Percentiles rank a stretch among this genome's conserved stretches.
phyloP scores from a whole-genome alignment of 2,329 filamentous ascomycete species.

The Pseudocercospora cruenta region DNA sequence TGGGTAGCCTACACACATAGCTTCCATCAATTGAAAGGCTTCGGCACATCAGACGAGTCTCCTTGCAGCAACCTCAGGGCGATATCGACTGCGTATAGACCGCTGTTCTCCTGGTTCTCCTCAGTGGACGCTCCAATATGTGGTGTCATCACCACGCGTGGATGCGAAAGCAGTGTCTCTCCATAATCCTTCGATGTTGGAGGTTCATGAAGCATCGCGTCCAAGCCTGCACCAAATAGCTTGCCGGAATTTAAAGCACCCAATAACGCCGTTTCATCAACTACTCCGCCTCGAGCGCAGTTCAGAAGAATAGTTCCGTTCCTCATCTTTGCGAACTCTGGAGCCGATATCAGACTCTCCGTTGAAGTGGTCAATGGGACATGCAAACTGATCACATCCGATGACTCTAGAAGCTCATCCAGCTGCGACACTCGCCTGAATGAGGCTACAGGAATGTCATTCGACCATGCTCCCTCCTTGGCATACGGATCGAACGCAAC shows the following conservation, averaged over 20 bases:
- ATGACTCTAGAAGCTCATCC: conserved; percentile 37
- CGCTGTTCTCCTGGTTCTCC: conserved; percentile 43
- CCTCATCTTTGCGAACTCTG: conserved; percentile 37
- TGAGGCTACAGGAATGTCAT: conserved; percentile 8
- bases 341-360: conserved; percentile 36
- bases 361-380: conserved; percentile 39
- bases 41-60: not conserved
- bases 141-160: conserved; percentile 46
- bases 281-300: conserved; percentile 40
- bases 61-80: conserved; percentile 22
- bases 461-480: conserved; percentile 31
- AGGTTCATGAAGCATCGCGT: conserved; percentile 38
- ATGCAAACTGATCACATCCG: conserved; percentile 43
- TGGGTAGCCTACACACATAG: too few species aligned
- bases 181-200: conserved; percentile 35
- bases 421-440: conserved; percentile 35
- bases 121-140: conserved; percentile 53
- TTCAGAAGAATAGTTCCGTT: conserved; percentile 39
- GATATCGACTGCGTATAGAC: conserved; percentile 42
- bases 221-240: conserved; percentile 41
- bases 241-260: conserved; percentile 31
- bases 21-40: not conserved
- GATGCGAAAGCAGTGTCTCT: conserved; percentile 28
- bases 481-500: conserved; percentile 44
- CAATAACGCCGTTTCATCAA: conserved; percentile 38